These are phyloP conservation scores for Ophiosphaerella narmari DNA, from an alignment of 2,329 filamentous ascomycete species.

Conservation along the genomic window DNA sequence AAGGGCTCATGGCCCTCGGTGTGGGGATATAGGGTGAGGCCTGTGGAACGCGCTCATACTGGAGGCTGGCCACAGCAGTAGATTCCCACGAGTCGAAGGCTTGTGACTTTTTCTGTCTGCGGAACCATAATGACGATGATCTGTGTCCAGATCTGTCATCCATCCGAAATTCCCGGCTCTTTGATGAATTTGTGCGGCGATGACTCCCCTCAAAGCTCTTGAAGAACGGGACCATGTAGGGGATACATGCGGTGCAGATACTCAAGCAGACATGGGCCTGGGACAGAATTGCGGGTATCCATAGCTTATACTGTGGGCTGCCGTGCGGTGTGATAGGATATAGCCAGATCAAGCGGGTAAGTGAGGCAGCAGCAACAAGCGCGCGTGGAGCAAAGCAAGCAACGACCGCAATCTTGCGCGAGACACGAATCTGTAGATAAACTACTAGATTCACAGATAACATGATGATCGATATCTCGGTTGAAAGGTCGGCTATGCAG, in stretches of 20 bases:
- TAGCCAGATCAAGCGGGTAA: slow-evolving; percentile 36
- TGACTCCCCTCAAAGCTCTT: slow-evolving; percentile 22
- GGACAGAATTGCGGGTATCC: slow-evolving; percentile 34
- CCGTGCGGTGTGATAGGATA: slow-evolving; percentile 35
- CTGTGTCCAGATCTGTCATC: slow-evolving; percentile 11
- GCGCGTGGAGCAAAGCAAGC: slow-evolving; percentile 40
- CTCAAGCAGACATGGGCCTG: slow-evolving; percentile 35
- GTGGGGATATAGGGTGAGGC: slow-evolving; percentile 27
- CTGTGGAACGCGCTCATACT: slow-evolving; percentile 22
- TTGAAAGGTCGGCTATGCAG: slow-evolving; percentile 39
- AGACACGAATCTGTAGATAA: slow-evolving; percentile 29
- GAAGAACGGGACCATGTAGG: slow-evolving; percentile 39
- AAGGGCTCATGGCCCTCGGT: slow-evolving; percentile 21
- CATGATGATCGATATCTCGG: slow-evolving; percentile 37
- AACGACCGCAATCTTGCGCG: slow-evolving; percentile 32
- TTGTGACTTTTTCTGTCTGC: slow-evolving; percentile 16
- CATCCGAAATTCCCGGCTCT: slow-evolving; percentile 8
- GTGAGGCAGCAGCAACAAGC: slow-evolving; percentile 30
- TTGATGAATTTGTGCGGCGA: slow-evolving; percentile 17
- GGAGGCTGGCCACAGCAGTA: slow-evolving; percentile 5
- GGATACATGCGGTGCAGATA: slow-evolving; percentile 41
- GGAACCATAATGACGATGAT: slow-evolving; percentile 15
- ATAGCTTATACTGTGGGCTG: slow-evolving; percentile 31
- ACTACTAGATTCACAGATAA: slow-evolving; percentile 37
- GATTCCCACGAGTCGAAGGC: slow-evolving; percentile 16